Base-by-base conservation (phyloP, 1,284 basidiomycete genomes). In the Phylloboletellus chloephorus region DNA sequence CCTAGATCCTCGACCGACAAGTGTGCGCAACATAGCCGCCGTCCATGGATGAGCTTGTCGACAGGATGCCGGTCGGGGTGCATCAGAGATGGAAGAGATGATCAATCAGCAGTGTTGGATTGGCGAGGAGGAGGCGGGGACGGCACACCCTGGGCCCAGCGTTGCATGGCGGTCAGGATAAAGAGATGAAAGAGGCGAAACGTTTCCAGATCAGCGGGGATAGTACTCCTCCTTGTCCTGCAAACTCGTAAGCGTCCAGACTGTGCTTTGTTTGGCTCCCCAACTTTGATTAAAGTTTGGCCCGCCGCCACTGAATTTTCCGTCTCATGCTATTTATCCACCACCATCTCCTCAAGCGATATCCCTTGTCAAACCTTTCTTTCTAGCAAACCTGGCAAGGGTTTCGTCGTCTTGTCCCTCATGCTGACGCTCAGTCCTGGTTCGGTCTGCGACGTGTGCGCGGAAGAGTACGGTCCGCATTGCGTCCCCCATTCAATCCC, bases 371-470 rank as follows among this genome's bases (percentile, higher is more conserved):
- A 51, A 28, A 48, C 28, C 34, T 49, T 54, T 60, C 20, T 20
- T 38, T 45, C 39, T 60, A 61, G 58, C 46, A 64, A 64, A 55
- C 61, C 54, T 60, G 58, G 58, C 58, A 60, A 60, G 58, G 58
- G 58, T 63, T 50, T 58, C 46, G 52, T 60, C 61, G 58, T 49
- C 56, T 61, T 56, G 58, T 54, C 61, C 57, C 60, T 61, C 60
- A 87, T 87, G 84, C 74, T 86, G 67, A 80, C 82, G 60, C 80
- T 87, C 61, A 74, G 69, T 68, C 74, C 79, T 62, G 80, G 80
- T 67, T 85, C 81, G 61, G 73, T 79, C 63, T 87, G 83, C 79
- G 83, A 87, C 72, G 83, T 87, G 57, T 87, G 83, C 70, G 83
- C 83, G 60, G 82, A 86, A 66, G 84, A 87, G 71, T 87, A 75